Conservation (phyloP, 352 stramenopile species). For the Blastocystis sp. region DNA sequence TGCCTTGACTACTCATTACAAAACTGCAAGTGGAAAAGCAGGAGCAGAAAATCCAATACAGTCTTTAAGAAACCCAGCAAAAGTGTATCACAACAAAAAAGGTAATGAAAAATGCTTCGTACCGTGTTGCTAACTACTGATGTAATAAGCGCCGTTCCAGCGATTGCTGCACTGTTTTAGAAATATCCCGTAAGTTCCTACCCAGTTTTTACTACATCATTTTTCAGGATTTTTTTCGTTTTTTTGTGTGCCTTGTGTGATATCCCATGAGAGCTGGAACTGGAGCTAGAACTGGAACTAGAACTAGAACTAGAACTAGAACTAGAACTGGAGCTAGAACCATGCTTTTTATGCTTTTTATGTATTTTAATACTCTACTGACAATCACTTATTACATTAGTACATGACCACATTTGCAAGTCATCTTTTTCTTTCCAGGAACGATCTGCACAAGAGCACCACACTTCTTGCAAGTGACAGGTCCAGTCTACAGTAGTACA, state of each 20-base stretch:
- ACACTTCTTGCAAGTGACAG: neutral
- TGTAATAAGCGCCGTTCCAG: neutral
- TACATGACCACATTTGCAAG: conserved; percentile 33
- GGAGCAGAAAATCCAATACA: too few species aligned
- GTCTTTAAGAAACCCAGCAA: too few species aligned
- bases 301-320: conserved; percentile 27
- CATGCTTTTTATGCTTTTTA: neutral
- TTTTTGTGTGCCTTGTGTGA: neutral
- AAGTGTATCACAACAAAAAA: too few species aligned
- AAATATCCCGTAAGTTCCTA: neutral
- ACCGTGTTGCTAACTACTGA: neutral
- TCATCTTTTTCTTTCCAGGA: neutral
- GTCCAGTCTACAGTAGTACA: neutral
- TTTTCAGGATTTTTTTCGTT: neutral
- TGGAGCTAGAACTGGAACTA: conserved; percentile 30
- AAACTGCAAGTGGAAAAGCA: too few species aligned
- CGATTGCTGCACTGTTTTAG: neutral
- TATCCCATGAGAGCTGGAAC: neutral
- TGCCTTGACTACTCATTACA: neutral
- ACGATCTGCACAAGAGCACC: neutral
- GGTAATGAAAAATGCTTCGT: neutral
- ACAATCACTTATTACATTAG: neutral
- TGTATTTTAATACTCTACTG: neutral
- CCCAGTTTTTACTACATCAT: neutral
- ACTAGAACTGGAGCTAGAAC: neutral